A percentile compares a stretch with the other conserved stretches of the same genome.
phyloP scores from a whole-genome alignment of 2,329 filamentous ascomycete genomes.

The Diaporthe aspalathi region DNA sequence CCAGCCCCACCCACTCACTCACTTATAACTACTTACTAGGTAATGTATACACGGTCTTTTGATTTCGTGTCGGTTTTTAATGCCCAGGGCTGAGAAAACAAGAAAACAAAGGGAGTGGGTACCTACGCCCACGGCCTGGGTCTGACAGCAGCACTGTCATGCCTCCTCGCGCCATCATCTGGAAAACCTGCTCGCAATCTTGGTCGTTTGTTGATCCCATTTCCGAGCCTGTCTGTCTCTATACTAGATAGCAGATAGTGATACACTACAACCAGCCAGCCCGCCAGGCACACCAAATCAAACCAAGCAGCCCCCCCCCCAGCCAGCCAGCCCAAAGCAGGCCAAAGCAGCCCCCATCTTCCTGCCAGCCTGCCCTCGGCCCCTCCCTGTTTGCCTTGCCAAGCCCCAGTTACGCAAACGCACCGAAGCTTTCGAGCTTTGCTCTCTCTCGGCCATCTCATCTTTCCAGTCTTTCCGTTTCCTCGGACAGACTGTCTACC shows the following conservation, averaged over 20 bases:
- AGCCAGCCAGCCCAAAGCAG: background rate
- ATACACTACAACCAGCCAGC: conserved; percentile 4
- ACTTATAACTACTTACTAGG: no score
- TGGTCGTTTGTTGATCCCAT: background rate
- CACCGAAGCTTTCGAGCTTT: conserved; percentile 27
- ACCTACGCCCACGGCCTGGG: background rate
- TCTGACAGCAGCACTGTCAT: background rate
- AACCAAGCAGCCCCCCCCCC: no score
- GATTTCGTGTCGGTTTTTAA: no score
- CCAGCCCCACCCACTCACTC: no score
- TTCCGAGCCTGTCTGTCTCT: background rate
- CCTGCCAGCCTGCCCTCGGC: conserved; percentile 11
- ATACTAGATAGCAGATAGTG: no score
- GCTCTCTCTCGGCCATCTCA: background rate
- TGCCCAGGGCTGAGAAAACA: conserved; percentile 16
- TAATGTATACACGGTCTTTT: no score
- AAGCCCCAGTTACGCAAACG: conserved; percentile 28
- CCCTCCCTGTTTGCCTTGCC: conserved; percentile 21
- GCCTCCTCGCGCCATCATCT: background rate
- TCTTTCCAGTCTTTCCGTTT: background rate
- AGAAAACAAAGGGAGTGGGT: background rate
- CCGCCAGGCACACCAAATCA: no score
- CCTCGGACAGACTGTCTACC: background rate
- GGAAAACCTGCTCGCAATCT: conserved; percentile 16
- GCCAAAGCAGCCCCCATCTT: background rate